These are phyloP conservation scores for Poronia punctata DNA, from an alignment of 495 filamentous ascomycete genomes.

Conservation along the genomic window DNA sequence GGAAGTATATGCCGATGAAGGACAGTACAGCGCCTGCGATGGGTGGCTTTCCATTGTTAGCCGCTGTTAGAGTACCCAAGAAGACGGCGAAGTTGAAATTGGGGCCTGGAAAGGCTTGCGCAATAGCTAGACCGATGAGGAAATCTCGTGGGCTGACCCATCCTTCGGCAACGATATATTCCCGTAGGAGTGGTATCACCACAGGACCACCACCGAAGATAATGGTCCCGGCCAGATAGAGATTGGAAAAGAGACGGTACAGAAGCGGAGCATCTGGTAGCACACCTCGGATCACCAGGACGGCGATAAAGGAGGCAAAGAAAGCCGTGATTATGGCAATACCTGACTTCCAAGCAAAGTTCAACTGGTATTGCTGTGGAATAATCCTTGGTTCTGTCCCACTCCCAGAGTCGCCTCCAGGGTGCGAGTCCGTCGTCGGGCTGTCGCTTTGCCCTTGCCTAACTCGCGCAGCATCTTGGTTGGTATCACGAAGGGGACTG, in stretches of 20 bases:
- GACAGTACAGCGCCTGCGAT: slow-evolving; percentile 51
- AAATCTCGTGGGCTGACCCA: slow-evolving; percentile 79
- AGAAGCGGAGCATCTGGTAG: slow-evolving; percentile 38
- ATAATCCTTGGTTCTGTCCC: slow-evolving; percentile 37
- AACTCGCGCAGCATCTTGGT: too few species aligned
- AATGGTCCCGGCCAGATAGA: slow-evolving; percentile 83
- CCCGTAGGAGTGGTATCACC: slow-evolving; percentile 71
- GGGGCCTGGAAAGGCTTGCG: slow-evolving; percentile 77
- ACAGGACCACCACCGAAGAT: slow-evolving; percentile 86
- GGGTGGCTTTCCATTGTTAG: slow-evolving; percentile 21
- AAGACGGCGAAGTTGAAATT: slow-evolving; percentile 89
- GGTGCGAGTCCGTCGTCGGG: too few species aligned
- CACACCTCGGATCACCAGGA: slow-evolving; percentile 51
- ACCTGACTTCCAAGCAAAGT: slow-evolving; percentile 42
- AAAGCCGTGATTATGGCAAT: slow-evolving; percentile 44
- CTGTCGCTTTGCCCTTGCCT: too few species aligned
- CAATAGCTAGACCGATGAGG: slow-evolving; percentile 73
- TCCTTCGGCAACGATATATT: slow-evolving; percentile 71
- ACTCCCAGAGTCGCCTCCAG: too few species aligned
- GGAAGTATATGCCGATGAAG: slow-evolving; percentile 64
- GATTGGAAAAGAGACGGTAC: slow-evolving; percentile 66
- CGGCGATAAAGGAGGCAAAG: slow-evolving; percentile 52
- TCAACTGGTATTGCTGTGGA: slow-evolving; percentile 30
- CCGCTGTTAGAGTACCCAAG: slow-evolving; percentile 56
- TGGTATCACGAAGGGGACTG: too few species aligned